phyloP scores from a whole-genome alignment of 2,329 filamentous ascomycete genomes.

The Epichloe coenophiala region DNA sequence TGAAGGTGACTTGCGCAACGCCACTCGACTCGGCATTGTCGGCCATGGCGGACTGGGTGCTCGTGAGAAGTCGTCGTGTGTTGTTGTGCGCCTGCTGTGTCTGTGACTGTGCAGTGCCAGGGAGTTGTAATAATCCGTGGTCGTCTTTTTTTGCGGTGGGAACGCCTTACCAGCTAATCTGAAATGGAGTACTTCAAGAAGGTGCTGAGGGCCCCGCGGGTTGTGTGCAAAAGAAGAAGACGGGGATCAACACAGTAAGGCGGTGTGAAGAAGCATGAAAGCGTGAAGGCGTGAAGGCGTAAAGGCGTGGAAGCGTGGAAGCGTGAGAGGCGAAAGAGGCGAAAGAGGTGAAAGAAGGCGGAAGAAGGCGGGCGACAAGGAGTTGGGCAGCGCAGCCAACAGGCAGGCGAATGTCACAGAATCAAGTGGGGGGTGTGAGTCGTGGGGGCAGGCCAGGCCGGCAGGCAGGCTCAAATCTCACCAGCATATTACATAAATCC shows the following conservation, averaged over 20 bases:
- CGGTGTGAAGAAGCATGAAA: too few relatives aligned
- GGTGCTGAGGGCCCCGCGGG: too few relatives aligned
- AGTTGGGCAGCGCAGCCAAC: neutral
- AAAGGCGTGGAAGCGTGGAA: too few relatives aligned
- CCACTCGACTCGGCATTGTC: slow-evolving; percentile 46
- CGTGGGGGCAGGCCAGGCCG: too few relatives aligned
- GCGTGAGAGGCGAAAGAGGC: too few relatives aligned
- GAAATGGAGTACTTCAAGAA: neutral
- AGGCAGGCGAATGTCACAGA: neutral
- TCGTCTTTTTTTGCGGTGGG: neutral
- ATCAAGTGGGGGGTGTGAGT: neutral
- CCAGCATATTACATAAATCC: too few relatives aligned
- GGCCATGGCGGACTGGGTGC: slow-evolving; percentile 36
- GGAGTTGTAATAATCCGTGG: neutral
- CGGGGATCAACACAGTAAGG: too few relatives aligned
- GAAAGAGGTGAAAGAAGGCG: neutral
- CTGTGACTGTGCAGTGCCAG: neutral
- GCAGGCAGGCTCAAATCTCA: too few relatives aligned
- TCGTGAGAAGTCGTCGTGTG: neutral
- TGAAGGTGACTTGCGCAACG: slow-evolving; percentile 80
- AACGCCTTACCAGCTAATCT: neutral
- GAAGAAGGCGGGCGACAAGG: neutral
- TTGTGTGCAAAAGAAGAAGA: too few relatives aligned
- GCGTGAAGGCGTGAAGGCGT: neutral
- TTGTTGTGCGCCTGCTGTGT: neutral